Evolutionary conservation across 1,139 yeast species (phyloP), one percentile per base, ranked within the genome.

Genomic region (Pichia sp.): DNA sequence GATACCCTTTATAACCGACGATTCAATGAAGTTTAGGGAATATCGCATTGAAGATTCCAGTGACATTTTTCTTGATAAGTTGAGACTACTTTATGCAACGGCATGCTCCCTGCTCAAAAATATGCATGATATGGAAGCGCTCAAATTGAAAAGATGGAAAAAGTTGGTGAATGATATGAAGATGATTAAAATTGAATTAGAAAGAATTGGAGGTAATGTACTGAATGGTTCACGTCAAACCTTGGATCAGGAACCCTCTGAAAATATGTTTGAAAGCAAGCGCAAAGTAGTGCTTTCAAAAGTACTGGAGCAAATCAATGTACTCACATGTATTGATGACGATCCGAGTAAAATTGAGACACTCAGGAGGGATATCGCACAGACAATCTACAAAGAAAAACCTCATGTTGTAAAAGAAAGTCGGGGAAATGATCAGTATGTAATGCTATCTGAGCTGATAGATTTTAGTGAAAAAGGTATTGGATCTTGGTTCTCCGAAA

Each of bases 91-190:
- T 46, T 63, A 44, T 40, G 49, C 41, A 4, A 46, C 59, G 31
- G 55, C 61, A 2, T 50, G 47, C 5, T 72, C 71, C 40, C 56
- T 81, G 21, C 53, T 67, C 2, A 53, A 49, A 14, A 67, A 67
- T 34, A 66, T 75, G n/a, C 56, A 60, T 11, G 58, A 55, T 23
- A 53, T 77, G 7, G 44, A 72, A 9, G 60, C 58, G 11, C 65
- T 60, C 15, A 63, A 63, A 41, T 59, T 79, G 5, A 56, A 61
- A n/a, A 55, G 52, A 20, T 81, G 88, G 88, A 71, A 74, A 63
- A 69, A 62, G 35, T 44, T 69, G 4, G 50, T 46, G 14, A 50
- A 51, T 9, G 52, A 52, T 17, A 28, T 58, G 14, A 45, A 44
- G 28, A 38, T 32, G 4, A 38, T 55, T 5, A 46, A 53, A 19